Evolutionary conservation across 148 eudicot genomes (phyloP).

Genomic region (Pharnaceum exiguum): DNA sequence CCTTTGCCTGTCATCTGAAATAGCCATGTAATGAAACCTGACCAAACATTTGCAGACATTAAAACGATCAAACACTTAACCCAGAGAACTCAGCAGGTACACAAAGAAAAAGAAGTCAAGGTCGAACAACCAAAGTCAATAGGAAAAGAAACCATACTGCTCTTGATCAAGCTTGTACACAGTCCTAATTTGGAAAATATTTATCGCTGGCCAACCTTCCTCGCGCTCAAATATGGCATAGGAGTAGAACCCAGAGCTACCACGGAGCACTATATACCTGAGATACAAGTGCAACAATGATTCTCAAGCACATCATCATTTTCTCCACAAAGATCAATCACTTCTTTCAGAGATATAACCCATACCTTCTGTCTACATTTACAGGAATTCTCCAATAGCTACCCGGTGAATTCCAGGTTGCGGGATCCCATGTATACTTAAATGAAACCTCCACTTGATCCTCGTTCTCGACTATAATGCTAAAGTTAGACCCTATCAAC

Average conservation of each 20-base stretch:
- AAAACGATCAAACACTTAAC: neutral
- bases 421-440: constrained; percentile 29
- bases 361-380: constrained; percentile 52
- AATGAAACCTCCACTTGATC: constrained; percentile 62
- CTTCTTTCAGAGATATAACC: neutral
- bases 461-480: constrained; percentile 34
- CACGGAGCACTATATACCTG: constrained; percentile 52
- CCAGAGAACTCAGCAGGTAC: too few relatives aligned
- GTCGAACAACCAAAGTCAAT: neutral
- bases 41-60: neutral
- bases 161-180: constrained; percentile 41
- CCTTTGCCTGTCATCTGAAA: constrained; percentile 59
- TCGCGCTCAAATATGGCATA: constrained; percentile 44
- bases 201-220: constrained; percentile 34
- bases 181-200: constrained; percentile 40
- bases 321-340: neutral
- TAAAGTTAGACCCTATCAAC: constrained; percentile 35
- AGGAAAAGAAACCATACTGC: constrained; percentile 13
- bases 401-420: constrained; percentile 21
- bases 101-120: neutral
- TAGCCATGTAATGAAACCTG: constrained; percentile 80
- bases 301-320: neutral
- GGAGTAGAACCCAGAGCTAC: constrained; percentile 45
- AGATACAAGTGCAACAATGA: neutral
- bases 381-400: constrained; percentile 26